These are phyloP conservation scores for Cyberlindnera xylosilytica DNA, from an alignment of 805 yeast genomes.

Conservation along the genomic window DNA sequence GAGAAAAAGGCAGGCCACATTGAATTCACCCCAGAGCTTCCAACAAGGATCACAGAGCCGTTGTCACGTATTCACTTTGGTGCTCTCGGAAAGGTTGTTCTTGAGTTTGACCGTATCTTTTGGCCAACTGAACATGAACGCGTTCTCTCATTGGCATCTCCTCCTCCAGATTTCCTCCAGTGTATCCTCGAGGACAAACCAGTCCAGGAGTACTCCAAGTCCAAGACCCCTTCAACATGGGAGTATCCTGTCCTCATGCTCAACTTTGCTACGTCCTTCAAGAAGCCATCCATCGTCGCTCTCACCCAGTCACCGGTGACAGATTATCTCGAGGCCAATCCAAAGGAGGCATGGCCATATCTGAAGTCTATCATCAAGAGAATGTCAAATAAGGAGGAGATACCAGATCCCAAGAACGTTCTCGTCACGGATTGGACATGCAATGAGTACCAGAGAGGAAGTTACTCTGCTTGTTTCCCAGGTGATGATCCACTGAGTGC, in stretches of 20 bases:
- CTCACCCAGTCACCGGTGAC: slow-evolving; percentile 76
- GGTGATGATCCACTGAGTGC: slow-evolving; percentile 68
- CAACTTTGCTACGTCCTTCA: slow-evolving; percentile 49
- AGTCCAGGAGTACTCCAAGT: slow-evolving; percentile 1
- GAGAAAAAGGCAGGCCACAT: slow-evolving; percentile 42
- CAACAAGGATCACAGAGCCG: slow-evolving; percentile 39
- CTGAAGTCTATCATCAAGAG: slow-evolving; percentile 42
- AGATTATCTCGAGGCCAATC: slow-evolving; percentile 47
- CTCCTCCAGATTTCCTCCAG: slow-evolving; percentile 24
- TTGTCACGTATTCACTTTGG: slow-evolving; percentile 56
- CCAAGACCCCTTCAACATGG: slow-evolving; percentile 42
- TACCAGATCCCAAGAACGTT: slow-evolving; percentile 38
- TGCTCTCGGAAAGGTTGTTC: slow-evolving; percentile 66
- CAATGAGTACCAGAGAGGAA: slow-evolving; percentile 77
- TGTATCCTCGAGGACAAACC: slow-evolving; percentile 11
- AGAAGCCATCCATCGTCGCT: slow-evolving; percentile 54
- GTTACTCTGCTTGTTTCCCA: slow-evolving; percentile 70
- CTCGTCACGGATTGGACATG: slow-evolving; percentile 71
- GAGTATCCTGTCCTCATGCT: slow-evolving; percentile 59
- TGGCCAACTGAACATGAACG: slow-evolving; percentile 59
- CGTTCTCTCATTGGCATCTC: slow-evolving; percentile 42
- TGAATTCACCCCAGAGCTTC: slow-evolving; percentile 54
- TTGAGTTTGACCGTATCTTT: slow-evolving; percentile 61
- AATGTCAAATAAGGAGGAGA: slow-evolving; percentile 18
- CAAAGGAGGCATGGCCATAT: slow-evolving; percentile 52